Percentiles rank a stretch among this genome's conserved stretches.
These are phyloP conservation scores for Suhomyces faveliae DNA, from an alignment of 805 yeast genomes.

Conservation along the genomic window DNA sequence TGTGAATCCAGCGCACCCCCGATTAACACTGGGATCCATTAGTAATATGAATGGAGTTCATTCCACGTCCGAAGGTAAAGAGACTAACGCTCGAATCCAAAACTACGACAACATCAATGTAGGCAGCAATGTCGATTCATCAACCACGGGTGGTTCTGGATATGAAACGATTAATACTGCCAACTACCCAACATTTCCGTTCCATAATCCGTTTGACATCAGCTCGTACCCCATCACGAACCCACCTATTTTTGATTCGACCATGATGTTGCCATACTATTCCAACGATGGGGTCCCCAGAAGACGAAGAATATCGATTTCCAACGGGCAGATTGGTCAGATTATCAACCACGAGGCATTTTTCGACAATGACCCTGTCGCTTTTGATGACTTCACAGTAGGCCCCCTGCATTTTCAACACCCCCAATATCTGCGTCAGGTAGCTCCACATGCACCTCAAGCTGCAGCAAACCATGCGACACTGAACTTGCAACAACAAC, in stretches of 20 bases:
- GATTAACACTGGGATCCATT: not conserved
- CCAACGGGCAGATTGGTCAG: slow-evolving; percentile 84
- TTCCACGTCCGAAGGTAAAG: not conserved
- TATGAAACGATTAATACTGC: slow-evolving; percentile 1
- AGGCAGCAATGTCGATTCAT: slow-evolving; percentile 1
- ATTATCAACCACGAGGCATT: slow-evolving; percentile 49
- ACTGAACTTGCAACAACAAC: not conserved
- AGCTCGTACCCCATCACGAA: slow-evolving; percentile 44
- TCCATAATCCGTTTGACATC: slow-evolving; percentile 40
- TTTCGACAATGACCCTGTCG: slow-evolving; percentile 23
- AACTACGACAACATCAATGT: not conserved
- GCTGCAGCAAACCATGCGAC: not conserved
- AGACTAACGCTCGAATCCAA: not conserved
- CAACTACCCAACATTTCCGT: slow-evolving; percentile 13
- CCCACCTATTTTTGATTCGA: slow-evolving; percentile 47
- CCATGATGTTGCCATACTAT: slow-evolving; percentile 34
- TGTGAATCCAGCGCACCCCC: not conserved
- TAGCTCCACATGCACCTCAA: not conserved
- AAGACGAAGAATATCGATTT: slow-evolving; percentile 72
- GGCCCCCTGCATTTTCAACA: slow-evolving; percentile 1
- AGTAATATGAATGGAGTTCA: not conserved
- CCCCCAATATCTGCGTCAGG: slow-evolving; percentile 8
- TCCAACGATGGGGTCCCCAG: slow-evolving; percentile 34
- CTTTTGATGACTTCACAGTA: slow-evolving; percentile 19
- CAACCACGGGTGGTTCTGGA: slow-evolving; percentile 1